A percentile compares a stretch with the other conserved stretches of the same genome.
phyloP scores from a whole-genome alignment of 2,329 filamentous ascomycete species.

The Achaetomium macrosporum region DNA sequence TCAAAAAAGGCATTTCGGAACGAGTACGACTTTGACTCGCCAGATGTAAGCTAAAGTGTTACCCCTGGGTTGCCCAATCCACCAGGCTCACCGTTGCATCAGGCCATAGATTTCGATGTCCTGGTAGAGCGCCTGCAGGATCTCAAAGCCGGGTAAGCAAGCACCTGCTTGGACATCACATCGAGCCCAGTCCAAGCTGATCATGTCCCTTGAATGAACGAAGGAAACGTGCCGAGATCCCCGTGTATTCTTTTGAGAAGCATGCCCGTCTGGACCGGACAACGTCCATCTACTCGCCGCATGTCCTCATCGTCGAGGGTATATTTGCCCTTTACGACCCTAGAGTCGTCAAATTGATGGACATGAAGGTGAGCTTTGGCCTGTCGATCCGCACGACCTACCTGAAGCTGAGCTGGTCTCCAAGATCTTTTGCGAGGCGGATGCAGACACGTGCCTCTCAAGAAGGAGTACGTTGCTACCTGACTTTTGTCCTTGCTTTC shows the following conservation, averaged over 20 bases:
- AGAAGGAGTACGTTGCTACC: slow-evolving; percentile 62
- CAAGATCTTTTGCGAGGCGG: slow-evolving; percentile 91
- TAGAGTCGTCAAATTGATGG: slow-evolving; percentile 76
- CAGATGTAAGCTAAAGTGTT: slow-evolving; percentile 47
- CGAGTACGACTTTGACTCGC: slow-evolving; percentile 94
- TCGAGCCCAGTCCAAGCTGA: slow-evolving; percentile 9
- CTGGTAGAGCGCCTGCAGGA: slow-evolving; percentile 73
- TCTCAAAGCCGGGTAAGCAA: slow-evolving; percentile 81
- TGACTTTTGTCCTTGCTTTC: neutral
- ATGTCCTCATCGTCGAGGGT: slow-evolving; percentile 90
- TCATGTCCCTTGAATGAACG: slow-evolving; percentile 1
- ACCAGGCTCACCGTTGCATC: slow-evolving; percentile 10
- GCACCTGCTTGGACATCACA: slow-evolving; percentile 19
- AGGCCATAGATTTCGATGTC: slow-evolving; percentile 88
- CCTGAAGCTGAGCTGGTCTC: slow-evolving; percentile 1
- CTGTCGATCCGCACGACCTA: neutral
- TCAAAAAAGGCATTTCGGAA: slow-evolving; percentile 78
- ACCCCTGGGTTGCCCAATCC: neutral
- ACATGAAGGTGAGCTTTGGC: slow-evolving; percentile 66
- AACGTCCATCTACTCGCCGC: slow-evolving; percentile 89
- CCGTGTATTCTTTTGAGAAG: slow-evolving; percentile 90
- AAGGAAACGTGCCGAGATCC: slow-evolving; percentile 83
- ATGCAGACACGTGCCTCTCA: slow-evolving; percentile 88
- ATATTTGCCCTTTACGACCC: slow-evolving; percentile 92
- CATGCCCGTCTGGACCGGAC: slow-evolving; percentile 75